Evolutionary conservation across 768 basidiomycete species (phyloP), one percentile per base, ranked within the genome.

Genomic region (Glaciozyma antarctica): DNA sequence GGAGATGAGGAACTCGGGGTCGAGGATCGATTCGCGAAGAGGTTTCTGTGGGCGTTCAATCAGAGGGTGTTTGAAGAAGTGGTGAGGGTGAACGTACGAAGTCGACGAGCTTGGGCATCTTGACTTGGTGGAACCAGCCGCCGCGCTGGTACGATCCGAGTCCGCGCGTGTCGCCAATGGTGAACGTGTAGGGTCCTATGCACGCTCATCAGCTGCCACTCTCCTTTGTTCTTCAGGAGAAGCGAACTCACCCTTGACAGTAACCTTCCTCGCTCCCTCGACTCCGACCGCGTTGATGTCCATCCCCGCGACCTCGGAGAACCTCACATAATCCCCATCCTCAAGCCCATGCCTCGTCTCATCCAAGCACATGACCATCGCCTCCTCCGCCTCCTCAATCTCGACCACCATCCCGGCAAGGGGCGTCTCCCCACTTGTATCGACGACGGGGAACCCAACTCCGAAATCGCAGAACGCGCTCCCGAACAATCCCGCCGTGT

Each of bases 311-410:
- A 99, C 85, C 78, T 99, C 95, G 22, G 84, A 82, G 79, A 99
- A 98, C 7, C 95, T 93, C 28, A 98, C 93, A 73, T 86, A 98
- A 75, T 98, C 91, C 21, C 95, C 95, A 75, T 98, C 95, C 76
- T 97, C 92, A n/a, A 99, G 82, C 24, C 95, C 95, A 76, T 98
- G 95, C 65, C 95, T 84, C 16, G 94, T 88, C 79, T 99, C 95
- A 71, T 99, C 95, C 65, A 97, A 79, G 75, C 92, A 95, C 16
- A 94, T 95, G 10, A 98, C 94, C 26, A 98, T 78, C n/a, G 87
- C 93, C 60, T 95, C 91, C 53, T 81, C 80, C 66, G 85, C 87
- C 90, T 94, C 88, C 61, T 84, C 86, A n/a, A 98, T 84, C 60
- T 89, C 88, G 15, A 92, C 93, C 62, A 97, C 87, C 91, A 99